Percentiles rank a stretch among this genome's conserved stretches.
phyloP scores from a whole-genome alignment of 208 protist species.

The Trypanosoma platydactyli region DNA sequence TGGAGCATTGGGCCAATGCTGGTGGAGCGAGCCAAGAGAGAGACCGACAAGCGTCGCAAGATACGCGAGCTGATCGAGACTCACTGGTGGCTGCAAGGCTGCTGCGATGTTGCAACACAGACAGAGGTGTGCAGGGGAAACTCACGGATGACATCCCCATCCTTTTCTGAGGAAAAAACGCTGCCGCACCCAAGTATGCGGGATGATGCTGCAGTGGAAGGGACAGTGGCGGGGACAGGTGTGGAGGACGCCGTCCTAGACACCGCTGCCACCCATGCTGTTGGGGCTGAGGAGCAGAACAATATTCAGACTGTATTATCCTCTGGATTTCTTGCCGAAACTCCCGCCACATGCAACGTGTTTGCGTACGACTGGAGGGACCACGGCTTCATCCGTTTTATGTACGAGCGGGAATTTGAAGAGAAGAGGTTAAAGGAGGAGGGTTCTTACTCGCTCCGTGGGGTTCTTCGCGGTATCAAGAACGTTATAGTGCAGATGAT shows the following conservation, averaged over 20 bases:
- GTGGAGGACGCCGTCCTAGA: not conserved
- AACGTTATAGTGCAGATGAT: slow-evolving; percentile 25
- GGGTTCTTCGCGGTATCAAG: slow-evolving; percentile 7
- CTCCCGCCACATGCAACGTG: slow-evolving; percentile 5
- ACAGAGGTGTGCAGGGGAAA: slow-evolving; percentile 33
- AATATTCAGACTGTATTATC: not conserved
- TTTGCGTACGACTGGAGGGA: slow-evolving; percentile 60
- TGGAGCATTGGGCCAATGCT: slow-evolving; percentile 58
- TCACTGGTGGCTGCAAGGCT: slow-evolving; percentile 41
- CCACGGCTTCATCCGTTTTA: slow-evolving; percentile 47
- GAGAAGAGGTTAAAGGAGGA: slow-evolving; percentile 9
- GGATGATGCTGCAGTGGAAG: not conserved
- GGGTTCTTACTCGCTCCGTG: slow-evolving; percentile 6
- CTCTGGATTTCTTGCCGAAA: not conserved
- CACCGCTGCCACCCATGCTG: not conserved
- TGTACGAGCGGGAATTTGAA: slow-evolving; percentile 49
- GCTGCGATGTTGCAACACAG: slow-evolving; percentile 66
- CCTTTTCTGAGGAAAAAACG: not conserved
- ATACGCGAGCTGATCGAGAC: slow-evolving; percentile 58
- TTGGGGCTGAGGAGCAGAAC: not conserved
- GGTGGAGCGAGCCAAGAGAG: slow-evolving; percentile 53
- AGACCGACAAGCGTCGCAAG: slow-evolving; percentile 42
- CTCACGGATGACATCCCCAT: slow-evolving; percentile 17
- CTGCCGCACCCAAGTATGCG: not conserved
- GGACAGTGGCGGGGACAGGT: not conserved